Evolutionary conservation across 73 alveolate species (phyloP).

Genomic region (Diophrys appendiculata): DNA sequence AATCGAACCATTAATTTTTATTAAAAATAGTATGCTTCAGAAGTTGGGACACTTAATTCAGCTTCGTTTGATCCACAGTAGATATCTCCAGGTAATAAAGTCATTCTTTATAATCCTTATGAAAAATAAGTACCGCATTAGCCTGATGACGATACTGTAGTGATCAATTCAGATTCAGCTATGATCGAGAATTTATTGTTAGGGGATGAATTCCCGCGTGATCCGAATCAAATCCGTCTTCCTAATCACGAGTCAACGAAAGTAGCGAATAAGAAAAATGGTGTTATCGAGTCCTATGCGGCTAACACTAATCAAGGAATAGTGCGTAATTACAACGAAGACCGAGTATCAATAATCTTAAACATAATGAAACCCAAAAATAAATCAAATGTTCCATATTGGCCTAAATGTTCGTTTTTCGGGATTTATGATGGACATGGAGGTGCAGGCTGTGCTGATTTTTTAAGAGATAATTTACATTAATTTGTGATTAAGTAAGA

Average conservation of each 20-base stretch:
- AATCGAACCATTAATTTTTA: too few species aligned
- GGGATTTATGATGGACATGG: conserved; percentile 70
- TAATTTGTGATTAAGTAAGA: conserved; percentile 71
- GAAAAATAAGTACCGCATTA: too few species aligned
- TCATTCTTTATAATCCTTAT: too few species aligned
- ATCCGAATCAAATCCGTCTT: conserved; percentile 1
- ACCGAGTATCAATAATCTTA: conserved; percentile 81
- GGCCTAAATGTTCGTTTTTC: conserved; percentile 67
- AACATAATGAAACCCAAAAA: conserved; percentile 74
- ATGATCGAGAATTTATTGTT: too few species aligned
- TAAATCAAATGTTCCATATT: conserved; percentile 67
- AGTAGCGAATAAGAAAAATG: conserved; percentile 69
- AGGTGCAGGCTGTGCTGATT: conserved; percentile 62
- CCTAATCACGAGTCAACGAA: conserved; percentile 26
- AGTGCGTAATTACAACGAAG: conserved; percentile 87
- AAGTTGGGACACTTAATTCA: too few species aligned
- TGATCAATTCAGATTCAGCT: too few species aligned
- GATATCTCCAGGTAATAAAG: too few species aligned
- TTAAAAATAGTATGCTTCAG: too few species aligned
- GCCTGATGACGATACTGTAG: too few species aligned
- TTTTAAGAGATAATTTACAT: conserved; percentile 90
- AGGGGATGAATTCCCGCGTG: conserved; percentile 29
- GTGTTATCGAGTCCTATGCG: conserved; percentile 72
- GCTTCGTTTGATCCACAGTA: too few species aligned
- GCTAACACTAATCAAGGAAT: conserved; percentile 88